phyloP scores from a whole-genome alignment of 1,139 yeast genomes.

The Hansenula lynferdii region DNA sequence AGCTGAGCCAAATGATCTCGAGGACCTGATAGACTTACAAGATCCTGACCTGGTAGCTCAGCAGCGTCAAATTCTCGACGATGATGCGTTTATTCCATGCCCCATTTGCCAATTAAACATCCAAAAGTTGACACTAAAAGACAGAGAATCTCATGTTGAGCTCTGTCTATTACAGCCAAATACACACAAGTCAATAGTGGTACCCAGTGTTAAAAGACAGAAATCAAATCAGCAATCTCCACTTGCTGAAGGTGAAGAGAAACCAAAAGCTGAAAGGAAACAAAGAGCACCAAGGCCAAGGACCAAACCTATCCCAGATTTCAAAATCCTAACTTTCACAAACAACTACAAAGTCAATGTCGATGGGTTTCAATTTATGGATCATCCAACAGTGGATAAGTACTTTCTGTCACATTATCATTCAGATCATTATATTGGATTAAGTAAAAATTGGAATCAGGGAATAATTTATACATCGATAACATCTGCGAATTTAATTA shows the following conservation, averaged over 20 bases:
- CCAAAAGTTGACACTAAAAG: slow-evolving; percentile 31
- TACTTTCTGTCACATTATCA: slow-evolving; percentile 83
- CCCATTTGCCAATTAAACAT: slow-evolving; percentile 45
- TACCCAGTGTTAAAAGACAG: not conserved
- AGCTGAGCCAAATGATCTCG: too few species aligned
- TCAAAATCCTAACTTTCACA: slow-evolving; percentile 48
- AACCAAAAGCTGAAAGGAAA: slow-evolving; percentile 15
- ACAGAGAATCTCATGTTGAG: slow-evolving; percentile 54
- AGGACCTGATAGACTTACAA: not conserved
- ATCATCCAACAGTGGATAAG: slow-evolving; percentile 38
- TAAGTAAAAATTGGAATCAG: slow-evolving; percentile 69
- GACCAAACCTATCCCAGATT: slow-evolving; percentile 43
- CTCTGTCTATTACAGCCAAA: slow-evolving; percentile 33
- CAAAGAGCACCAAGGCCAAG: slow-evolving; percentile 9
- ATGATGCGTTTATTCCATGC: slow-evolving; percentile 33
- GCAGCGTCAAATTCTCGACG: slow-evolving; percentile 1
- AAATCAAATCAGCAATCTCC: not conserved
- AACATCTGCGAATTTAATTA: slow-evolving; percentile 57
- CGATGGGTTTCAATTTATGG: slow-evolving; percentile 62
- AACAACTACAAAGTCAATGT: slow-evolving; percentile 42
- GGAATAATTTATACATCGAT: slow-evolving; percentile 67
- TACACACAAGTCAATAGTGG: slow-evolving; percentile 2
- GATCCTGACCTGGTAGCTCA: not conserved
- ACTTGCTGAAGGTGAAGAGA: too few species aligned
- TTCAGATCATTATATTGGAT: slow-evolving; percentile 89